Conservation (phyloP, 2,329 filamentous ascomycete species). For the Geosmithia flava region DNA sequence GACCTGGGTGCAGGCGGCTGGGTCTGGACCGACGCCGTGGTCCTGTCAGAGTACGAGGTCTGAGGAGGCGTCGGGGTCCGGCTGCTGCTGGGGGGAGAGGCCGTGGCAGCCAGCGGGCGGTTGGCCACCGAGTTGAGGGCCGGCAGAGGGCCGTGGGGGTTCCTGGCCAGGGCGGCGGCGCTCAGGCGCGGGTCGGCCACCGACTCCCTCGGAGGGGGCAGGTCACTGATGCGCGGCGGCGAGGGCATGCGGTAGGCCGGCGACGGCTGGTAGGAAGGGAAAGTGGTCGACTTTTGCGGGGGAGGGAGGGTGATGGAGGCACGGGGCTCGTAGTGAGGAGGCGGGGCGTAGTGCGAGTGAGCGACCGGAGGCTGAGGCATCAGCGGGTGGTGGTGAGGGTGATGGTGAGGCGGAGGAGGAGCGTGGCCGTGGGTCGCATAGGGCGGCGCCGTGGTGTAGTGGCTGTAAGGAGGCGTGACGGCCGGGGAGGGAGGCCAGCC, state of each 20-base stretch:
- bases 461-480: conserved; percentile 39
- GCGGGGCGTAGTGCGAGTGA: conserved; percentile 16
- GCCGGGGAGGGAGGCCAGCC: conserved; percentile 44
- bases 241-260: conserved; percentile 18
- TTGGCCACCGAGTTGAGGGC: conserved; percentile 21
- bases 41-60: conserved; percentile 21
- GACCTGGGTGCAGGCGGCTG: conserved; percentile 16
- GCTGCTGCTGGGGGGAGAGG: conserved; percentile 28
- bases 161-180: conserved; percentile 16
- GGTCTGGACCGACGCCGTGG: conserved; percentile 9
- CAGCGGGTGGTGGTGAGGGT: conserved; percentile 5
- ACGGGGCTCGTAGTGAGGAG: conserved; percentile 4
- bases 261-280: conserved; percentile 17
- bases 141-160: conserved; percentile 30
- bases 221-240: conserved; percentile 21
- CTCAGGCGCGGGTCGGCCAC: conserved; percentile 24
- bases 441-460: conserved; percentile 25
- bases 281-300: conserved; percentile 16
- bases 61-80: conserved; percentile 36
- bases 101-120: conserved; percentile 13
- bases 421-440: conserved; percentile 12
- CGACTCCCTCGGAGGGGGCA: conserved; percentile 23
- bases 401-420: conserved; percentile 4
- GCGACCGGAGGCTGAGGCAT: conserved; percentile 11
- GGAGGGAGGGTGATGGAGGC: conserved; percentile 21